Evolutionary conservation across 371 early-diverging fungal genomes (phyloP), one percentile per base, ranked within the genome.

Genomic region (Actinomucor elegans): DNA sequence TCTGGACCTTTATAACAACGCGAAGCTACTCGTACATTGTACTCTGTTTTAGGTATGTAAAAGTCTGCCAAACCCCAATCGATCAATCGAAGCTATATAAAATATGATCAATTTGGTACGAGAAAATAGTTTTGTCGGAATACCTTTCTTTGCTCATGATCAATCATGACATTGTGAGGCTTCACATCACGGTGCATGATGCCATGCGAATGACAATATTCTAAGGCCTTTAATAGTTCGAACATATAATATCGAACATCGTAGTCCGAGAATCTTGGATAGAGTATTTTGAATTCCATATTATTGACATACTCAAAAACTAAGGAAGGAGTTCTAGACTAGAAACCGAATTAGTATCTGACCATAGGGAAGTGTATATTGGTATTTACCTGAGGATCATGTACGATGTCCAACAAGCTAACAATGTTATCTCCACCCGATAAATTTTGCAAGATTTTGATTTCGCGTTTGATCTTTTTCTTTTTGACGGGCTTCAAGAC

Each of bases 11-110:
- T 99, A 71, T 96, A 99, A 80, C 94, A 99, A 58, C 98, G 83
- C 29, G 97, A 97, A 12, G 99, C 99, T 5, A 99, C 99, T 40
- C 99, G 88, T 32, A 99, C 99, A 60, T 97, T 99, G 79, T 99
- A 99, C 56, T 92, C 91, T 36, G 90, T 93, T 27, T 92, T 92
- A 23, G 99, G 97, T 55, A 97, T 96, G 77, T 99, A 99, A 62
- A 99, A 99, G 71, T 99, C 99, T 17, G 99, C 99, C 42, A 99
- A 80, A 23, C 99, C 99, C 99, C 99, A 99, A 80, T 99, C 99
- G 58, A 99, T 99, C 60, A 99, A 81, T 34, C 97, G 90, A 37
- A 97, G 71, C 89, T 92, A 69, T 15, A 27, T 21, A 9, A 27
- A 24, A 1, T 17, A 10, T 61, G 34, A 6, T 8, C n/a, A 24